Evolutionary conservation across 2,329 filamentous ascomycete species (phyloP).

Genomic region (Tolypocladium endophyticum): DNA sequence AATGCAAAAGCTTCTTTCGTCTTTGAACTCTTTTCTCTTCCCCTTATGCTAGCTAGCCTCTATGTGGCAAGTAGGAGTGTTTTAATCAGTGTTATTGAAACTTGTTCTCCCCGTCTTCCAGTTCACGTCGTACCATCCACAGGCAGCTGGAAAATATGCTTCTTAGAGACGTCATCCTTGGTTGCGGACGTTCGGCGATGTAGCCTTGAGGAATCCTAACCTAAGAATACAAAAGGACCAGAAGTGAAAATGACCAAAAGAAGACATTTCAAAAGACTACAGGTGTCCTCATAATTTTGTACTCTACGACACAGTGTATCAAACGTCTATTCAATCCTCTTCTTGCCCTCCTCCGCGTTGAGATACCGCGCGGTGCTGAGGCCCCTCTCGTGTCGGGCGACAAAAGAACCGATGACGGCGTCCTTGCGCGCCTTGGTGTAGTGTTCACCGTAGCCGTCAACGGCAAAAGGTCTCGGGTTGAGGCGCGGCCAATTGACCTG

Average conservation of each 20-base stretch:
- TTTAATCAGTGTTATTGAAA: background rate
- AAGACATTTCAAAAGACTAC: background rate
- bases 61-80: background rate
- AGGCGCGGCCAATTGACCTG: constrained; percentile 98
- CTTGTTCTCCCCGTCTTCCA: no score
- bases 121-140: background rate
- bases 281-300: background rate
- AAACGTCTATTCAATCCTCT: constrained; percentile 72
- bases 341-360: constrained; percentile 94
- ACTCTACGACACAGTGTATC: background rate
- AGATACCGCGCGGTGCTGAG: constrained; percentile 73
- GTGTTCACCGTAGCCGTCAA: constrained; percentile 82
- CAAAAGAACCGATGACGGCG: constrained; percentile 63
- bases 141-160: background rate
- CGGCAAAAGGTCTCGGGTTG: constrained; percentile 76
- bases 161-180: background rate
- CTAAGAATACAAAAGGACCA: background rate
- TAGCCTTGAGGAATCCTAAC: background rate
- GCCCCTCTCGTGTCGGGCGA: constrained; percentile 64
- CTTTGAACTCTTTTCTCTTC: background rate
- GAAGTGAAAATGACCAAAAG: background rate
- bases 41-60: background rate
- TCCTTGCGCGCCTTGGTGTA: constrained; percentile 75
- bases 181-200: background rate
- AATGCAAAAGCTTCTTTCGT: background rate